Conservation (phyloP, 768 basidiomycete genomes). For the Hericium rajendrae region DNA sequence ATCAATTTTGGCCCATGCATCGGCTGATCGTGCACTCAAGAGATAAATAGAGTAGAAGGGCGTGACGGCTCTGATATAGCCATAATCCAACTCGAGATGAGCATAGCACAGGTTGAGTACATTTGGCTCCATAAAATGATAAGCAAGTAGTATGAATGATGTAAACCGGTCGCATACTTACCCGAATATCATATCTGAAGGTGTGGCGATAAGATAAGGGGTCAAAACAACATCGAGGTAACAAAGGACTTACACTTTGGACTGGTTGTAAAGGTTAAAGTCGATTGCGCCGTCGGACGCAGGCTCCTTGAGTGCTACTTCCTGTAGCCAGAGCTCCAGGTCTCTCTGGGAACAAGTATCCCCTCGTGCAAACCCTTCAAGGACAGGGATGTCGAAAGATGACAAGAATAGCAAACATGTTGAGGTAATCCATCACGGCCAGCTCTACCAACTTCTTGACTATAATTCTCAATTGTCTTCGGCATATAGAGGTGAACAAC, state of each 20-base stretch:
- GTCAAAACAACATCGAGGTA: background rate
- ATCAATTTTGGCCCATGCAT: constrained; percentile 22
- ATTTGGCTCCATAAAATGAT: constrained; percentile 21
- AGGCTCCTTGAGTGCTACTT: constrained; percentile 27
- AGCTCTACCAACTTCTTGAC: constrained; percentile 37
- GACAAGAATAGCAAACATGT: constrained; percentile 37
- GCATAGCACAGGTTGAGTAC: constrained; percentile 37
- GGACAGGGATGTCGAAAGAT: constrained; percentile 31
- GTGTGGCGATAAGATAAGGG: background rate
- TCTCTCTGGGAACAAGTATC: constrained; percentile 34
- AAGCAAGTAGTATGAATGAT: background rate
- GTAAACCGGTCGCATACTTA: constrained; percentile 9
- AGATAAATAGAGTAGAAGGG: constrained; percentile 37
- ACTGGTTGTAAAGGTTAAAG: constrained; percentile 33
- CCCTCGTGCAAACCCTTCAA: constrained; percentile 40
- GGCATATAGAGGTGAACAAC: constrained; percentile 34
- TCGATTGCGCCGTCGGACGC: constrained; percentile 28
- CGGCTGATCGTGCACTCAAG: constrained; percentile 20
- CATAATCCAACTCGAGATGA: constrained; percentile 36
- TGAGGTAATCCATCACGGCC: constrained; percentile 32
- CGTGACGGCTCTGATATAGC: constrained; percentile 34
- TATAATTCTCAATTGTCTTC: constrained; percentile 38
- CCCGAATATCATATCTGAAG: constrained; percentile 31
- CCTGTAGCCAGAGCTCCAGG: constrained; percentile 31
- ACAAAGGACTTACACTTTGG: constrained; percentile 23